phyloP scores from a whole-genome alignment of 257 asterid genomes.

The Leonotis leonurus region DNA sequence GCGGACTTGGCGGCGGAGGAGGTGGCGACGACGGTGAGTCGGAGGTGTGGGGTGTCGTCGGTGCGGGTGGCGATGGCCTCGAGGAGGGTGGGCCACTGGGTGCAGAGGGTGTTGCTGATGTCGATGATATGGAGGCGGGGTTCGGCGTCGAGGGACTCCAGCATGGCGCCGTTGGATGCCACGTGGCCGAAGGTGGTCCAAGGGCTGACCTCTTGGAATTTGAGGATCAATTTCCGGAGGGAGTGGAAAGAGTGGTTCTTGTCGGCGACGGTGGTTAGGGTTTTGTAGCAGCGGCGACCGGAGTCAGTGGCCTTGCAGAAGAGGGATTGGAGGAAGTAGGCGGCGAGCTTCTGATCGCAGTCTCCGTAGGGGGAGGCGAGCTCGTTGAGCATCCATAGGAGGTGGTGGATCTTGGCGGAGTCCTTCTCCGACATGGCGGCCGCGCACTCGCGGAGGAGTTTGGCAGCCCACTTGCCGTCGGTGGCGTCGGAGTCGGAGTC shows the following conservation, averaged over 20 bases:
- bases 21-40: conserved; percentile 55
- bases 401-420: conserved; percentile 60
- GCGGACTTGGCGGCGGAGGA: conserved; percentile 32
- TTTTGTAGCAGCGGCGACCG: conserved; percentile 55
- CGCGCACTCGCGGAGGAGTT: conserved; percentile 67
- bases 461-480: conserved; percentile 48
- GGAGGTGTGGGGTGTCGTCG: conserved; percentile 71
- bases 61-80: conserved; percentile 75
- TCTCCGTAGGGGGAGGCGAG: conserved; percentile 96
- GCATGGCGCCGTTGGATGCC: conserved; percentile 80
- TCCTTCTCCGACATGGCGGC: conserved; percentile 57
- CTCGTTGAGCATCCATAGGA: conserved; percentile 88
- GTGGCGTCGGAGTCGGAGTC: conserved; percentile 16
- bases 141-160: conserved; percentile 78
- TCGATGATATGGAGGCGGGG: conserved; percentile 64
- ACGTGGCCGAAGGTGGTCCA: conserved; percentile 97
- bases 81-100: conserved; percentile 89
- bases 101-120: conserved; percentile 72
- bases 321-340: conserved; percentile 77
- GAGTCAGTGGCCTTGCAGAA: conserved; percentile 67
- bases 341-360: conserved; percentile 67
- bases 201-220: conserved; percentile 89
- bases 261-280: conserved; percentile 56
- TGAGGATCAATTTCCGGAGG: conserved; percentile 43
- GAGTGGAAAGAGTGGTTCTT: conserved; percentile 62